Percentiles rank a stretch among this genome's conserved stretches.
phyloP scores from a whole-genome alignment of 768 basidiomycete species.

The Phylloporus arenicola region DNA sequence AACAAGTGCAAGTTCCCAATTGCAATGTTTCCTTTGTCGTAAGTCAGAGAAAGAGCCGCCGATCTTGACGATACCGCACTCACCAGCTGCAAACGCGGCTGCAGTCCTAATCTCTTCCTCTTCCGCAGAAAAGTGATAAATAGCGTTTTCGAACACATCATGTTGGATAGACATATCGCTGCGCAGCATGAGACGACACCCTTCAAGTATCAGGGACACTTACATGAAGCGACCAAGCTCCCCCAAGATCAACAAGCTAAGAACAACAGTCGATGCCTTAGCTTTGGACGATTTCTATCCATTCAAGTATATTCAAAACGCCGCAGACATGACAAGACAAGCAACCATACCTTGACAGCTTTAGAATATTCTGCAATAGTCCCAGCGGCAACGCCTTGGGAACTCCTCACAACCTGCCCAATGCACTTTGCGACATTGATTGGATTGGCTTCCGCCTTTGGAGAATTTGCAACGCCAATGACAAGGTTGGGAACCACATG shows the following conservation, averaged over 20 bases:
- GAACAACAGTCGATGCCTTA: constrained; percentile 61
- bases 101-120: constrained; percentile 86
- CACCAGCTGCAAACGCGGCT: constrained; percentile 91
- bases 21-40: constrained; percentile 78
- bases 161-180: constrained; percentile 85
- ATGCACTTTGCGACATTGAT: constrained; percentile 82
- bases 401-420: constrained; percentile 71
- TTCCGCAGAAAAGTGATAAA: constrained; percentile 69
- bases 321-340: not conserved
- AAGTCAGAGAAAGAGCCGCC: not conserved
- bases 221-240: constrained; percentile 91
- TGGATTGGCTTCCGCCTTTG: constrained; percentile 49
- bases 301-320: constrained; percentile 1
- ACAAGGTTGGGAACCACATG: constrained; percentile 77
- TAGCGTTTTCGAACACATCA: constrained; percentile 70
- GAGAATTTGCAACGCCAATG: constrained; percentile 57
- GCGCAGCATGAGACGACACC: constrained; percentile 4
- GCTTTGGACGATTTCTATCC: constrained; percentile 52
- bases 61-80: constrained; percentile 12
- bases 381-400: constrained; percentile 69
- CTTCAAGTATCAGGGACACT: constrained; percentile 5
- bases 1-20: constrained; percentile 88
- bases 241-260: constrained; percentile 85
- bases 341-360: constrained; percentile 56
- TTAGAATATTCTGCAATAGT: constrained; percentile 84